Evolutionary conservation across 129 eudicot genomes (phyloP), one percentile per base, ranked within the genome.

Genomic region (Chrysanthemum seticuspe): DNA sequence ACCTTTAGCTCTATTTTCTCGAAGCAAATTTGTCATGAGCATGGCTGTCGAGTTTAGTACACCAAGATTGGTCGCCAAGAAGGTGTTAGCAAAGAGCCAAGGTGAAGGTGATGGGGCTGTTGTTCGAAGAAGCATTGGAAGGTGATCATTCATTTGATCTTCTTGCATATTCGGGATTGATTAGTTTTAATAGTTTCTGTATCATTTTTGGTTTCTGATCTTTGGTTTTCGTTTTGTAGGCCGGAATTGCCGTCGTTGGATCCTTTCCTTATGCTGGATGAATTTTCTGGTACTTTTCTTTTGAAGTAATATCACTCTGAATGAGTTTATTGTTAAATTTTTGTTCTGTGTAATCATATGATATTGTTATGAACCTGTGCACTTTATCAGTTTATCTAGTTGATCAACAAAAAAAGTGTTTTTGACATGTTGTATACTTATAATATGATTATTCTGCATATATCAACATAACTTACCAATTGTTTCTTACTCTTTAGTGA

Each of bases 71-170:
- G 99, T 95, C 19, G 71, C 70, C 34, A 95, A 88, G 85, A 90
- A 86, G 78, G 59, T 95, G 23, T 58, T 90, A 75, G 88, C 99
- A 1, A 86, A 74, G 82, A 74, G 90, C 48, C 97, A 90, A 65
- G 47, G 87, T 9, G 97, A 88, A 74, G 97, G 97, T 14, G 84
- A 86, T 27, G 99, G 99, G 8, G 97, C 97, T 27, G 82, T 79
- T 76, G 99, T 91, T 73, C 84, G 99, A 60, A 85, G 99, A 84
- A 90, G 91, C 83, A 95, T 95, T 83, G 99, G 99, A 71, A 86
- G 97, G 99, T 91, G 34, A 82, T 36, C 10, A 21, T 18, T 73
- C 3, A 10, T 2, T 2, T 11, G 36, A 9, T 1, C 27, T 64
- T 2, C 14, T 40, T 11, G 25, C 47, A 10, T 34, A 53, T 31